Conservation (phyloP, 805 yeast species). For the Starmera dryadoides region DNA sequence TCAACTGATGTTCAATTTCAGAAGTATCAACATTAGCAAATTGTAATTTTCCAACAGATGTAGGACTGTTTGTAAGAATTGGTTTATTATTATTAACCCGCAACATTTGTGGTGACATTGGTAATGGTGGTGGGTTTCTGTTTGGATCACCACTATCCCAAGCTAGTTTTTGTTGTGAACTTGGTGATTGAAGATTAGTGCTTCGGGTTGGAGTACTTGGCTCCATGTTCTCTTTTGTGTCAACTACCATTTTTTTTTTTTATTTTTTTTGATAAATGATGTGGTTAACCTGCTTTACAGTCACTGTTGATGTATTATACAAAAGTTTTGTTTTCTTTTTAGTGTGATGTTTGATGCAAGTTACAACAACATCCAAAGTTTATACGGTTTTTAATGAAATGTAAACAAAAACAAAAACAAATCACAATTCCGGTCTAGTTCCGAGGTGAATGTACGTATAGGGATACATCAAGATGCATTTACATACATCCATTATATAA, state of each 20-base stretch:
- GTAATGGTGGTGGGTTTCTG: slow-evolving; percentile 34
- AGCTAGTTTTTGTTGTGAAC: slow-evolving; percentile 8
- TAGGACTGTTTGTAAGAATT: slow-evolving; percentile 3
- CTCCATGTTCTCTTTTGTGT: background rate
- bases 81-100: slow-evolving; percentile 13
- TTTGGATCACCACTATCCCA: slow-evolving; percentile 35
- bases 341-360: too few relatives aligned
- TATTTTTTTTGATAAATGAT: background rate
- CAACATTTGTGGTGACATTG: slow-evolving; percentile 31
- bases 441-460: too few relatives aligned
- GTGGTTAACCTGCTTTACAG: too few relatives aligned
- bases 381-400: background rate
- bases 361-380: too few relatives aligned
- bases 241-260: background rate
- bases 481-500: too few relatives aligned
- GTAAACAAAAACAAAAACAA: background rate
- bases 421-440: too few relatives aligned
- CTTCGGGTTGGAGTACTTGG: background rate
- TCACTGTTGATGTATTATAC: too few relatives aligned
- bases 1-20: slow-evolving; percentile 20
- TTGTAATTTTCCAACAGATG: slow-evolving; percentile 17
- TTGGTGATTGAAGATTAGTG: background rate
- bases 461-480: too few relatives aligned
- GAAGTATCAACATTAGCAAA: slow-evolving; percentile 11
- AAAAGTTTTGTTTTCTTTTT: too few relatives aligned